Conservation (phyloP, 371 early-diverging fungal species). For the Mortierella sp. region DNA sequence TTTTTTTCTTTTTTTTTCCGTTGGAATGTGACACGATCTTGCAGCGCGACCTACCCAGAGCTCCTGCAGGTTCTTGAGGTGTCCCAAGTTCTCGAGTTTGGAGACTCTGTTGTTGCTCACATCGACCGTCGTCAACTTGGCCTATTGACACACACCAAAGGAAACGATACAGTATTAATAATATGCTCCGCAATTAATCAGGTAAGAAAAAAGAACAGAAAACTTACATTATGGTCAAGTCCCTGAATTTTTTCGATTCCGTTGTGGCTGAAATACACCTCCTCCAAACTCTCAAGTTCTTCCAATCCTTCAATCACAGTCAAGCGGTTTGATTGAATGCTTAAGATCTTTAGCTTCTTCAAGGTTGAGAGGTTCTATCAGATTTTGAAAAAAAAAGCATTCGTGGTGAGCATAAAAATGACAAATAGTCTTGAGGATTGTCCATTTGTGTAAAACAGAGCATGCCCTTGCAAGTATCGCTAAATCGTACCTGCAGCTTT, state of each 20-base stretch:
- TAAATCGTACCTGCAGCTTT: conserved; percentile 72
- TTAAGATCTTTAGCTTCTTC: conserved; percentile 80
- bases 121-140: conserved; percentile 83
- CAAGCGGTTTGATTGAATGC: conserved; percentile 91
- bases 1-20: no score
- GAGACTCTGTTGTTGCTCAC: conserved; percentile 86
- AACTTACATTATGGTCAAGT: conserved; percentile 79
- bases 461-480: background rate
- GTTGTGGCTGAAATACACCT: conserved; percentile 93
- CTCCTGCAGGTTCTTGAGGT: conserved; percentile 83
- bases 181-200: background rate
- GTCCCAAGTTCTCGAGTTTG: conserved; percentile 82
- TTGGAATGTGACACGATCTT: no score
- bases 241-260: conserved; percentile 84
- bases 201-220: background rate
- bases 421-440: background rate
- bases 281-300: conserved; percentile 78
- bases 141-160: conserved; percentile 47
- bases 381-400: background rate
- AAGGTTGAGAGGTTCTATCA: conserved; percentile 59
- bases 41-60: conserved; percentile 79
- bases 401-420: background rate
- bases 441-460: no score
- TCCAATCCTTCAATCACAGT: conserved; percentile 84
- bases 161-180: background rate